phyloP scores from a whole-genome alignment of 1,139 yeast genomes.

The Sugiyamaella novakii region DNA sequence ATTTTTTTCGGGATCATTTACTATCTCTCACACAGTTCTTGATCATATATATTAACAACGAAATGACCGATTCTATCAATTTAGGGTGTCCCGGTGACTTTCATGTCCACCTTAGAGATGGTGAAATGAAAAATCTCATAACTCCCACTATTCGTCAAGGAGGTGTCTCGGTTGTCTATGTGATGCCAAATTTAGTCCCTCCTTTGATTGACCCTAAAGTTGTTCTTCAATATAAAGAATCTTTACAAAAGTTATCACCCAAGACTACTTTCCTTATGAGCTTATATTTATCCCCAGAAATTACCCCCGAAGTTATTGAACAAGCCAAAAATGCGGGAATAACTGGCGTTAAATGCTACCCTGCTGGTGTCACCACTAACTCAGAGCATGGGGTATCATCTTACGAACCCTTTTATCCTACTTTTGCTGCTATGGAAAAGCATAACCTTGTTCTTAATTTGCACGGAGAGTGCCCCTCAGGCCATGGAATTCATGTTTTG shows the following conservation, averaged over 20 bases:
- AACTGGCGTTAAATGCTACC: conserved; percentile 87
- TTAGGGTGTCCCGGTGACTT: conserved; percentile 90
- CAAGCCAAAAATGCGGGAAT: conserved; percentile 74
- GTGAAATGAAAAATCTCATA: conserved; percentile 85
- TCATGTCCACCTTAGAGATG: conserved; percentile 96
- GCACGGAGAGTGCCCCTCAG: conserved; percentile 90
- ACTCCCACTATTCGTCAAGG: conserved; percentile 90
- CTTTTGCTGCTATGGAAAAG: conserved; percentile 83
- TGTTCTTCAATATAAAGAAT: conserved; percentile 68
- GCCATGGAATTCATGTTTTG: conserved; percentile 71
- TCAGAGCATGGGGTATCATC: conserved; percentile 91
- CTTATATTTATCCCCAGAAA: conserved; percentile 71
- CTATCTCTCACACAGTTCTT: too few relatives aligned
- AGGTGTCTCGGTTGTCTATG: conserved; percentile 85
- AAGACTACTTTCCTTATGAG: conserved; percentile 89
- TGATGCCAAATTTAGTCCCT: conserved; percentile 96
- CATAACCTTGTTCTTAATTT: conserved; percentile 76
- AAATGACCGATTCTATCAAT: conserved; percentile 45
- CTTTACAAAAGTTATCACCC: conserved; percentile 70
- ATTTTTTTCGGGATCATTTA: too few relatives aligned
- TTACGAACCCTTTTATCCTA: conserved; percentile 82
- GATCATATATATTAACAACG: not conserved
- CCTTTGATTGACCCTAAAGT: conserved; percentile 82
- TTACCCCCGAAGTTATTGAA: conserved; percentile 82
- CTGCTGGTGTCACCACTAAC: conserved; percentile 98